Evolutionary conservation across 1,284 basidiomycete genomes (phyloP), one percentile per base, ranked within the genome.

Genomic region (Rhodotorula mucilaginosa): DNA sequence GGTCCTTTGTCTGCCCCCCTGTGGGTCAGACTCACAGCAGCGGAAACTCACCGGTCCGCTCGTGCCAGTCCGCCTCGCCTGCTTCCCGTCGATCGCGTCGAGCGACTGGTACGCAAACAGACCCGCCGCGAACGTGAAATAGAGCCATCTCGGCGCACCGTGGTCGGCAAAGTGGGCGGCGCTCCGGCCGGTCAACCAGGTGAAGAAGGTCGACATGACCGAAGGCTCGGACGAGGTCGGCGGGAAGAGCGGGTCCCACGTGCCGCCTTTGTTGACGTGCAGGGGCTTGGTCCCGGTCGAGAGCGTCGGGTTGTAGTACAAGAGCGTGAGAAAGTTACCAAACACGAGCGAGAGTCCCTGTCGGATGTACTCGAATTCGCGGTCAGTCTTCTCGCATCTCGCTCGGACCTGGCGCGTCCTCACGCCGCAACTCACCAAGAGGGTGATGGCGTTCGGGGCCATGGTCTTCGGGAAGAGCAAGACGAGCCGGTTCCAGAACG

Each of bases 401-500:
- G 34, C 8, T 23, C 21, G 19, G 1, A 44, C 26, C 44, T 19
- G 34, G 34, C 29, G 19, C 34, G 23, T 21, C 10, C 39, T 44
- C 39, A 10, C 10, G 1, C 34, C 39, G 26, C 2, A 5, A 83
- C 89, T 75, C 78, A 95, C 93, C 60, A 73, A 65, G 31, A 64
- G 89, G 87, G 83, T 83, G 74, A 83, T 82, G 23, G 80, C 80
- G 77, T 99, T 99, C 5, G 97, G 97, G 0, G 97, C 96, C 29
- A 98, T 84, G 61, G 83, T 89, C 64, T 86, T 84, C 1, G 96
- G 97, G 87, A 95, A 97, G 49, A 94, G 85, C 21, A 88, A 91
- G 63, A 98, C 92, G 74, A 98, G 89, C 90, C 90, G 91, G 73
- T 86, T 94, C 96, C 96, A 99, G 83, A 91, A 98, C 2, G 92